phyloP scores from a whole-genome alignment of 176 grass and related monocot genomes.

The Sorghum bicolor region DNA sequence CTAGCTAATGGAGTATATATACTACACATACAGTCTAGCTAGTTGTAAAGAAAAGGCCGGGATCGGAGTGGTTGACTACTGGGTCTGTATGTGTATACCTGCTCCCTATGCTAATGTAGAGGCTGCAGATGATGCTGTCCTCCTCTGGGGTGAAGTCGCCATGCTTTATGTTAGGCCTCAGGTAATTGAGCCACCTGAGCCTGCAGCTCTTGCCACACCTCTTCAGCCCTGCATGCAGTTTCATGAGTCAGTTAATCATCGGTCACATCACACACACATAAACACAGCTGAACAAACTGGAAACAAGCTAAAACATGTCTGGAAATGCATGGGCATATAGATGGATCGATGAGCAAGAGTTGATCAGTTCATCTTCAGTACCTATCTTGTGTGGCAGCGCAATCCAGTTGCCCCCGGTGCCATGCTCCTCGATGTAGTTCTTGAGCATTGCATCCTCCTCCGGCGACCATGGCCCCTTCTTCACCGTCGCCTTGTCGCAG shows the following conservation, averaged over 20 bases:
- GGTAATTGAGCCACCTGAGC: constrained; percentile 78
- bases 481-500: constrained; percentile 88
- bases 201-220: constrained; percentile 85
- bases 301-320: neutral
- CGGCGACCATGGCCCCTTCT: constrained; percentile 89
- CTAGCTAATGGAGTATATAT: neutral
- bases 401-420: constrained; percentile 88
- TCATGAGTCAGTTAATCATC: neutral
- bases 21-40: neutral
- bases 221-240: constrained; percentile 53
- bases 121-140: constrained; percentile 84
- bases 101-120: constrained; percentile 99
- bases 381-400: constrained; percentile 82
- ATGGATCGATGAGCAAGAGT: too few relatives aligned
- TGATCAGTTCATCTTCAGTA: neutral
- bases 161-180: constrained; percentile 91
- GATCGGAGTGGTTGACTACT: constrained; percentile 5
- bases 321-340: too few relatives aligned
- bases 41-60: neutral
- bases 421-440: constrained; percentile 82
- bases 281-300: neutral
- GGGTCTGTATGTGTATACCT: constrained; percentile 40
- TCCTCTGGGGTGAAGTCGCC: constrained; percentile 89
- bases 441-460: constrained; percentile 89
- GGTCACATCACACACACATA: neutral